Evolutionary conservation across 495 filamentous ascomycete genomes (phyloP).

Genomic region (Aspergillus avenaceus): DNA sequence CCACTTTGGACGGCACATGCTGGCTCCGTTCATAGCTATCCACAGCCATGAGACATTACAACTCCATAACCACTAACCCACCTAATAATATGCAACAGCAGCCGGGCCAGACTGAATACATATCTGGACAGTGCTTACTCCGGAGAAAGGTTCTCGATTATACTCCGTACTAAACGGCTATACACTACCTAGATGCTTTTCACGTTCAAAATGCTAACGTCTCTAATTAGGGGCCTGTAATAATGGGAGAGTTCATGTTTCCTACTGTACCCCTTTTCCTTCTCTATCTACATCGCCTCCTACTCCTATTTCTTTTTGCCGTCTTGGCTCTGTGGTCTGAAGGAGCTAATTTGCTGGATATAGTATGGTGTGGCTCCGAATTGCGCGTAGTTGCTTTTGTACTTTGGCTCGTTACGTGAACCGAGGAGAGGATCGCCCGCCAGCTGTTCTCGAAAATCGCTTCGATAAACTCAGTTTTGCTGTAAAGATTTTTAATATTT

Average conservation of each 20-base stretch:
- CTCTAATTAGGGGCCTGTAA: neutral
- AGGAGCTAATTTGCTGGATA: slow-evolving; percentile 5
- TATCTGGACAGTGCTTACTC: slow-evolving; percentile 8
- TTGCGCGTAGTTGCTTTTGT: slow-evolving; percentile 12
- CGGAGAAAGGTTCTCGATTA: neutral
- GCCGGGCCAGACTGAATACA: too few species aligned
- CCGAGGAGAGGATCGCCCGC: slow-evolving; percentile 1
- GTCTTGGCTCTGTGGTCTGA: slow-evolving; percentile 8
- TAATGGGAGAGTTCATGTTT: neutral
- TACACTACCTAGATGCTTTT: neutral
- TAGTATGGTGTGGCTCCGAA: slow-evolving; percentile 14
- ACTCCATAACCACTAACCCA: neutral
- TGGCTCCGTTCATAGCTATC: slow-evolving; percentile 11
- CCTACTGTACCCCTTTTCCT: neutral
- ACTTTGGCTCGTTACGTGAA: slow-evolving; percentile 5
- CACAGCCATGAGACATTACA: neutral
- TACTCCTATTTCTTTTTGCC: slow-evolving; percentile 3
- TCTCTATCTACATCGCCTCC: too few species aligned
- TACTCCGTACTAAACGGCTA: neutral
- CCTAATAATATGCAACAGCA: too few species aligned
- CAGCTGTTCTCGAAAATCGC: slow-evolving; percentile 6
- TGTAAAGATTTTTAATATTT: too few species aligned
- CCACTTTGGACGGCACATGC: slow-evolving; percentile 20
- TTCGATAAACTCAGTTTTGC: slow-evolving; percentile 1
- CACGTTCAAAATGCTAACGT: neutral